Conservation (phyloP, 768 basidiomycete species). For the Sporobolomyces phaffii region DNA sequence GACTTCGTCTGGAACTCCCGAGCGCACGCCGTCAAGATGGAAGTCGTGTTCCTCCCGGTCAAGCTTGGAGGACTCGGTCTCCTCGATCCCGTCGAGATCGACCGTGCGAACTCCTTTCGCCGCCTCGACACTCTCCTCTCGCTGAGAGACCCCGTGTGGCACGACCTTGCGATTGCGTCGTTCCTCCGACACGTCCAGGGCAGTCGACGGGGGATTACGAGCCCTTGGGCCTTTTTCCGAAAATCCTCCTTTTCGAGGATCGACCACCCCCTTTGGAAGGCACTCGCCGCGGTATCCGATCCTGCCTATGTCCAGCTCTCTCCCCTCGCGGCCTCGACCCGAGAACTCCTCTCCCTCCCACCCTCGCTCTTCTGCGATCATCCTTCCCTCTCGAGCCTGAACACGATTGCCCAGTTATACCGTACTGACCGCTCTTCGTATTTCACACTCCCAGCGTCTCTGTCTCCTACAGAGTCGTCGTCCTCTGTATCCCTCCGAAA, state of each 20-base stretch:
- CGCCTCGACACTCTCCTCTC: neutral
- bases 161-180: neutral
- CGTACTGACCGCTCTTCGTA: too few relatives aligned
- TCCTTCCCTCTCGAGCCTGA: too few relatives aligned
- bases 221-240: neutral
- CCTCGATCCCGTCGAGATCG: neutral
- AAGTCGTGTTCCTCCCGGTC: neutral
- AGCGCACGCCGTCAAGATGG: neutral
- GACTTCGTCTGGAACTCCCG: neutral
- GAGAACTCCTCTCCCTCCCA: neutral
- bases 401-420: too few relatives aligned
- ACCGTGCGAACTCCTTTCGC: neutral
- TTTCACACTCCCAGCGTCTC: too few relatives aligned
- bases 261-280: neutral
- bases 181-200: neutral
- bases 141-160: neutral
- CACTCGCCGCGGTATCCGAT: neutral
- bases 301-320: neutral
- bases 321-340: neutral
- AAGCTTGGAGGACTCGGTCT: neutral
- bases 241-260: neutral
- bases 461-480: too few relatives aligned
- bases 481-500: too few relatives aligned
- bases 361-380: neutral
- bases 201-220: neutral